Base-by-base conservation (phyloP, 495 filamentous ascomycete species). In the Neurospora sp. region DNA sequence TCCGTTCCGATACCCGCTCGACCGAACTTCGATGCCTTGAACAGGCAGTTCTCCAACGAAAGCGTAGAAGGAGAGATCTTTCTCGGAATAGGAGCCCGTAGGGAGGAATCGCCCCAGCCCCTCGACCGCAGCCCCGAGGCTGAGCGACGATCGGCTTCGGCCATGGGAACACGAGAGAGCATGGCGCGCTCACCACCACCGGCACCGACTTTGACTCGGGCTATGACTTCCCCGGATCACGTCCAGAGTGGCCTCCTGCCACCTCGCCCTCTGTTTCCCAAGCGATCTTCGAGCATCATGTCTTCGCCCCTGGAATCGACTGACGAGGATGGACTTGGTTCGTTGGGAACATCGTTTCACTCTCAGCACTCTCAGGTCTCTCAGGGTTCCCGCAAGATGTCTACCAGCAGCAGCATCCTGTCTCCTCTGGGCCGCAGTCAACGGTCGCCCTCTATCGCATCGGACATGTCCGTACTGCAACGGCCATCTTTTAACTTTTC, bases 401-500 rank as follows among this genome's bases (percentile, higher is more conserved):
- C 92, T 17, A 87, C 88, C 5, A 86, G 90, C 73, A 93, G 91
- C 77, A 86, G 87, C 37, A 77, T 83, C 28, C 87, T 90, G 75
- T 91, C 91, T 69, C 89, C 91, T 1, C 73, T 87, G 83, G 75
- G 81, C 78, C 66, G 86, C 84, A 81, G 88, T 83, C 82, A 84
- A 72, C 89, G 93, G 66, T 96, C 94, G 13, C 93, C 93, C 6
- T 97, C 94, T 0, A 83, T 94, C 54, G 90, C 89, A 75, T 98
- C 94, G 3, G 93, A 97, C 70, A 88, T 88, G 39, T 89, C 87
- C 59, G 80, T 80, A 70, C 84, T 92, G 39, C 88, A 90, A 2
- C 89, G 92, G 39, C 92, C 93, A 2, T 86, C 92, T 2, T 95
- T 94, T 79, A 99, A 98, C 80, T 98, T 98, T 81, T 98, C 96